These are phyloP conservation scores for Wakefieldia striispora DNA, from an alignment of 768 basidiomycete genomes.

Conservation along the genomic window DNA sequence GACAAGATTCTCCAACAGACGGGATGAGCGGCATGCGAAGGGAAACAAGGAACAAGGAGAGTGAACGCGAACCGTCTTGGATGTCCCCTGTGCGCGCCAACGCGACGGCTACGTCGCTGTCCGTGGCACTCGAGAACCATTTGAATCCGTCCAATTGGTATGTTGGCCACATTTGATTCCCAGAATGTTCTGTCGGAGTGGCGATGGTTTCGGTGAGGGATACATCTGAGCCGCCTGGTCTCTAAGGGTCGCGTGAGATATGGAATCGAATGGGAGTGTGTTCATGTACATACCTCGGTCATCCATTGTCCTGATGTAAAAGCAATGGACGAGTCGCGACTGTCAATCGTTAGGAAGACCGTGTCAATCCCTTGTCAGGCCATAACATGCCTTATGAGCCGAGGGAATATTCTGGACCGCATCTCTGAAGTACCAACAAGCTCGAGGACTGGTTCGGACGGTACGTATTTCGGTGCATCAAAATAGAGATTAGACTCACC, in stretches of 20 bases:
- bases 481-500: slow-evolving; percentile 28
- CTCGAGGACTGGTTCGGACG: slow-evolving; percentile 50
- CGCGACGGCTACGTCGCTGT: slow-evolving; percentile 68
- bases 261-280: background rate
- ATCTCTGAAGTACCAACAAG: slow-evolving; percentile 57
- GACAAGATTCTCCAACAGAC: slow-evolving; percentile 37
- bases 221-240: slow-evolving; percentile 74
- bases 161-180: slow-evolving; percentile 42
- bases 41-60: slow-evolving; percentile 76
- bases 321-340: slow-evolving; percentile 58
- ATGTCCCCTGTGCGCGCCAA: slow-evolving; percentile 67
- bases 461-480: background rate
- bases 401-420: slow-evolving; percentile 56
- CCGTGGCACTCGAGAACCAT: slow-evolving; percentile 85
- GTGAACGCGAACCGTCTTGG: slow-evolving; percentile 55
- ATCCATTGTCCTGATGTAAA: slow-evolving; percentile 84
- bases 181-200: slow-evolving; percentile 31
- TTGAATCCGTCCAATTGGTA: slow-evolving; percentile 71
- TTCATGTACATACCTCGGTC: slow-evolving; percentile 54
- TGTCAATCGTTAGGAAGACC: slow-evolving; percentile 20
- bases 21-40: slow-evolving; percentile 52
- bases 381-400: slow-evolving; percentile 53
- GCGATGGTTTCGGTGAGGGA: slow-evolving; percentile 72
- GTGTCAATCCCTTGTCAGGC: background rate
- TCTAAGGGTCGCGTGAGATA: slow-evolving; percentile 32